Evolutionary conservation across 2,329 filamentous ascomycete genomes (phyloP).

Genomic region (Fusarium protoensiforme): DNA sequence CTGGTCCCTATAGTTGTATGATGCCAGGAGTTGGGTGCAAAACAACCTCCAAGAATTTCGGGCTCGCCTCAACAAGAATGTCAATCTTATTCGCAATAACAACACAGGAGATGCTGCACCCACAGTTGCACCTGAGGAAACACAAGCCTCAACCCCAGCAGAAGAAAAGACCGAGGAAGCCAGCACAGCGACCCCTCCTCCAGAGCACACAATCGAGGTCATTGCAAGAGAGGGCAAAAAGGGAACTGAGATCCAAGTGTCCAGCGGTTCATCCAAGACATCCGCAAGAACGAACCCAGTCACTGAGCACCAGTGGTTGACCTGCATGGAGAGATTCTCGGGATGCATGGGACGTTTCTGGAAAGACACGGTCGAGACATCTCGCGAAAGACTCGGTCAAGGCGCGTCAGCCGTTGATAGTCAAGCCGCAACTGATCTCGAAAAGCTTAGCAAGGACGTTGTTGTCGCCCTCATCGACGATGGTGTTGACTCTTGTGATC

Average conservation of each 20-base stretch:
- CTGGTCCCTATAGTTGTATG: neutral
- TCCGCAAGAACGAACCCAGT: neutral
- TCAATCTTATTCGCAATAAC: neutral
- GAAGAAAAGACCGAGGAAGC: neutral
- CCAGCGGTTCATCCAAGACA: neutral
- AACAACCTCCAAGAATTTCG: neutral
- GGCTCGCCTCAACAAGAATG: neutral
- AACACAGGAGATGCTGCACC: too few relatives aligned
- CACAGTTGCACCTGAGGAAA: too few relatives aligned
- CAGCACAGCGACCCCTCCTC: neutral
- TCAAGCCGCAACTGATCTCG: neutral
- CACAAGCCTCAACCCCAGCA: neutral
- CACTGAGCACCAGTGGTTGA: slow-evolving; percentile 7
- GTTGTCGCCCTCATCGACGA: slow-evolving; percentile 15
- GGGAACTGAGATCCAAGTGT: neutral
- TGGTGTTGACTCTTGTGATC: slow-evolving; percentile 1
- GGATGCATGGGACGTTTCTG: neutral
- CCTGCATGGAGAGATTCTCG: slow-evolving; percentile 5
- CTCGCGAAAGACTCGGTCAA: neutral
- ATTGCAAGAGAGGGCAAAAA: neutral
- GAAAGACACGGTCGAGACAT: neutral
- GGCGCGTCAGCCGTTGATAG: neutral
- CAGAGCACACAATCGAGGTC: neutral
- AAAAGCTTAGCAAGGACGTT: neutral
- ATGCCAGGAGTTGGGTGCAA: neutral